Evolutionary conservation across 371 early-diverging fungal species (phyloP), one percentile per base, ranked within the genome.

Genomic region (Lichtheimia hyalospora): DNA sequence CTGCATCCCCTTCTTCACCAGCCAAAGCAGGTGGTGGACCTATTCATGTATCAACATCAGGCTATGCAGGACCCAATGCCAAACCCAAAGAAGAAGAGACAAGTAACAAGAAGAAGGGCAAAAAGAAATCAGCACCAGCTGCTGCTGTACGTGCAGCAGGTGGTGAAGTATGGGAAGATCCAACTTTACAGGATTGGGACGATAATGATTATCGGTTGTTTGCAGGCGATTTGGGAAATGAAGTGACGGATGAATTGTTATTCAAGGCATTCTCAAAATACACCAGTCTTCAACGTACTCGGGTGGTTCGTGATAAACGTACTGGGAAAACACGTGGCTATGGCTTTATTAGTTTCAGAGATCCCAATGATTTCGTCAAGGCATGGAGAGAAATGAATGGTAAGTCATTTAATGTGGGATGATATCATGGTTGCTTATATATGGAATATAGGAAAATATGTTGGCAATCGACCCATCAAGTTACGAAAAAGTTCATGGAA

Each of bases 111-210:
- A 64, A 57, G 51, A 61, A 43, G 54, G 60, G 51, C 55, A 64
- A 51, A 42, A 55, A 64, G 67, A 70, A 58, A 42, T 34, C 34
- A 34, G 34, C 34, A 34, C 82, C 81, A 64, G 84, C 84, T 61
- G 79, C 81, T 8, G 71, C 86, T 1, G 68, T 94, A 34, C 74
- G 98, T 40, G 79, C 84, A 20, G 98, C 96, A 1, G 98, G 93
- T 49, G 98, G 97, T 13, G 89, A 94, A 71, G 84, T 91, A 12
- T 98, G 98, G 98, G 93, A 95, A 64, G 98, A 98, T 63, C 66
- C 82, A n/a, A 87, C 95, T 4, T 70, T 98, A 41, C 77, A 79
- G 43, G 94, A 96, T 42, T 98, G 97, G 96, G 94, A 95, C 57
- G 76, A 84, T 14, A 92, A 91, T 54, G 95, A 94, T 64, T 95